Percentiles rank a stretch among this genome's conserved stretches.
Conservation (phyloP, 2,329 filamentous ascomycete genomes). For the Pyrenochaeta sp. region DNA sequence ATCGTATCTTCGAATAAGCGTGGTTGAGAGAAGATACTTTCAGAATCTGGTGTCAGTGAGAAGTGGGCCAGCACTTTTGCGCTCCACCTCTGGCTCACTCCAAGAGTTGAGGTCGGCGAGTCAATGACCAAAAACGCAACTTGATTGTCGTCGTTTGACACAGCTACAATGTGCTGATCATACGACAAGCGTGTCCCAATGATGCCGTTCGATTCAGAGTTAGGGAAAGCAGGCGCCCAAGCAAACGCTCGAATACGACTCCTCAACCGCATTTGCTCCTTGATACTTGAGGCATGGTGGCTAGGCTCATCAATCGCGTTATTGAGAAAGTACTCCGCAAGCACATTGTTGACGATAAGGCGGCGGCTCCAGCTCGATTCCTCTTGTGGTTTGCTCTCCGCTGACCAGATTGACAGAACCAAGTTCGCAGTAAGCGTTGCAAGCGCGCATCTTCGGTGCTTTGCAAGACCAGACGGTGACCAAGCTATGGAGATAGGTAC, state of each 20-base stretch:
- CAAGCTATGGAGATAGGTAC: constrained; percentile 61
- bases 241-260: constrained; percentile 53
- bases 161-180: constrained; percentile 45
- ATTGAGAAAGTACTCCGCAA: constrained; percentile 51
- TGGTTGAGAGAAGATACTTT: constrained; percentile 20
- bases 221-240: constrained; percentile 48
- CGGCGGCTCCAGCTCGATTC: constrained; percentile 61
- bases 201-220: constrained; percentile 7
- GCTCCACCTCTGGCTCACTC: constrained; percentile 35
- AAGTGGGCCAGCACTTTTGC: constrained; percentile 39
- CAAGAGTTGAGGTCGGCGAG: constrained; percentile 49
- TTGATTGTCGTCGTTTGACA: constrained; percentile 54
- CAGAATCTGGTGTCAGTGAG: constrained; percentile 21
- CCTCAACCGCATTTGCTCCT: constrained; percentile 49
- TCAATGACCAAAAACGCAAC: constrained; percentile 48
- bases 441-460: constrained; percentile 62
- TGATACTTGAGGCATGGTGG: constrained; percentile 15
- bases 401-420: constrained; percentile 65
- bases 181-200: constrained; percentile 39
- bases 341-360: constrained; percentile 61
- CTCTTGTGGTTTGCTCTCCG: constrained; percentile 52
- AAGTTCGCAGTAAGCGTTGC: constrained; percentile 66
- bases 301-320: constrained; percentile 19
- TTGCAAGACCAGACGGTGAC: constrained; percentile 65
- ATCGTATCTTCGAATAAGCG: constrained; percentile 42